These are phyloP conservation scores for Kodamaea fukazawae DNA, from an alignment of 805 yeast genomes.

Conservation along the genomic window DNA sequence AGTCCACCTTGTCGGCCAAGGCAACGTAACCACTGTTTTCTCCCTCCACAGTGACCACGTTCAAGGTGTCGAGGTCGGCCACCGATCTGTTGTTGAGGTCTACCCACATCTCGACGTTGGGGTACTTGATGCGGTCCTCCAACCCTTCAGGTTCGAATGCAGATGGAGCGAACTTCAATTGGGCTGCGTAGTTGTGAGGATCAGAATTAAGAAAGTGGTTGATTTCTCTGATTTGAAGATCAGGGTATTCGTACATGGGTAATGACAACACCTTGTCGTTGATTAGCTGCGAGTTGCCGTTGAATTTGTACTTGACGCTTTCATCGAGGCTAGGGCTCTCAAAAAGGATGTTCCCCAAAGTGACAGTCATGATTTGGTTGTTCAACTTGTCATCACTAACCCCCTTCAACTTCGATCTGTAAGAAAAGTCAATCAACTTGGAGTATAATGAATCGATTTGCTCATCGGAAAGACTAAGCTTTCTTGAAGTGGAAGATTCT, in stretches of 20 bases:
- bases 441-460: constrained; percentile 23
- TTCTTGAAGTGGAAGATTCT: not conserved
- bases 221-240: constrained; percentile 17
- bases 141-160: constrained; percentile 26
- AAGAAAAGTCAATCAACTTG: constrained; percentile 25
- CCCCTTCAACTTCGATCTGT: constrained; percentile 22
- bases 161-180: constrained; percentile 46
- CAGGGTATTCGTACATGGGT: constrained; percentile 21
- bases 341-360: constrained; percentile 41
- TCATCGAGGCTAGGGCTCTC: constrained; percentile 14
- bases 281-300: constrained; percentile 31
- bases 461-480: constrained; percentile 7
- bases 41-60: constrained; percentile 43
- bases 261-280: constrained; percentile 31
- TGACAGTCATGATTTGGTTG: constrained; percentile 31
- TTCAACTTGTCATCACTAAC: constrained; percentile 17
- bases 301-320: constrained; percentile 23
- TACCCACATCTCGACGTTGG: constrained; percentile 59
- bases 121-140: constrained; percentile 31
- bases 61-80: constrained; percentile 39
- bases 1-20: constrained; percentile 44
- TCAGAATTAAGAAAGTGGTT: constrained; percentile 21
- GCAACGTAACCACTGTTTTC: constrained; percentile 44
- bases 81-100: constrained; percentile 37
- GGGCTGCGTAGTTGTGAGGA: constrained; percentile 30